A percentile compares a stretch with the other conserved stretches of the same genome.
phyloP scores from a whole-genome alignment of 495 filamentous ascomycete genomes.

The Usnea hakonensis region DNA sequence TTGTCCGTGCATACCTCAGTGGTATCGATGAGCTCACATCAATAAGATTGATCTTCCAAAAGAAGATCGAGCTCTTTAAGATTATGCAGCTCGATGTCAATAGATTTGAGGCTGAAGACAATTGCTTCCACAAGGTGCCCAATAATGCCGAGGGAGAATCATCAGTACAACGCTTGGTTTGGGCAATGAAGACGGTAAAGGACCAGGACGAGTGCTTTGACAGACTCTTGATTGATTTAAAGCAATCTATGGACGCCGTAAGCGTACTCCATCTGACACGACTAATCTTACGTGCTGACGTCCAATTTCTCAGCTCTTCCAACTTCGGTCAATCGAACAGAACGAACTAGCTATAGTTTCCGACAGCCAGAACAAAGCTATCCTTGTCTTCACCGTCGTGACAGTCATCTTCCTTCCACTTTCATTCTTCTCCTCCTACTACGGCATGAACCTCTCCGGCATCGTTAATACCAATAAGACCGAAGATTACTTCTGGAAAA shows the following conservation, averaged over 20 bases:
- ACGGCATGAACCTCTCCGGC: constrained; percentile 34
- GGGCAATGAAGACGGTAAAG: constrained; percentile 22
- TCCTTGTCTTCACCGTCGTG: constrained; percentile 28
- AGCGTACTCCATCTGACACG: neutral
- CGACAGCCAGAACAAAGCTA: constrained; percentile 29
- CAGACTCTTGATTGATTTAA: constrained; percentile 22
- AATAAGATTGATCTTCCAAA: constrained; percentile 19
- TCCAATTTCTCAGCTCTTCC: constrained; percentile 21
- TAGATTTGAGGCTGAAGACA: constrained; percentile 25
- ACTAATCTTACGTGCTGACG: neutral
- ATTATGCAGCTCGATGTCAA: constrained; percentile 23
- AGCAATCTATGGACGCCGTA: constrained; percentile 24
- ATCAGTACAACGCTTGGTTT: constrained; percentile 15
- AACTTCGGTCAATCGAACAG: constrained; percentile 29
- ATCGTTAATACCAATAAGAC: constrained; percentile 20
- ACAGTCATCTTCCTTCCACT: constrained; percentile 31
- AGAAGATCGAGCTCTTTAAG: constrained; percentile 25
- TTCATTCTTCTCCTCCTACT: constrained; percentile 28
- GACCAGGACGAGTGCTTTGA: constrained; percentile 21
- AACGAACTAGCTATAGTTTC: constrained; percentile 28
- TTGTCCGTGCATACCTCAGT: constrained; percentile 26
- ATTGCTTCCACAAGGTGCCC: constrained; percentile 10
- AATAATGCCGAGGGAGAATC: constrained; percentile 22
- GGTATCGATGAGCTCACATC: constrained; percentile 28
- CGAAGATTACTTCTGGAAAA: constrained; percentile 27